Evolutionary conservation across 2,329 filamentous ascomycete genomes (phyloP).

Genomic region (Exserohilum turcica): DNA sequence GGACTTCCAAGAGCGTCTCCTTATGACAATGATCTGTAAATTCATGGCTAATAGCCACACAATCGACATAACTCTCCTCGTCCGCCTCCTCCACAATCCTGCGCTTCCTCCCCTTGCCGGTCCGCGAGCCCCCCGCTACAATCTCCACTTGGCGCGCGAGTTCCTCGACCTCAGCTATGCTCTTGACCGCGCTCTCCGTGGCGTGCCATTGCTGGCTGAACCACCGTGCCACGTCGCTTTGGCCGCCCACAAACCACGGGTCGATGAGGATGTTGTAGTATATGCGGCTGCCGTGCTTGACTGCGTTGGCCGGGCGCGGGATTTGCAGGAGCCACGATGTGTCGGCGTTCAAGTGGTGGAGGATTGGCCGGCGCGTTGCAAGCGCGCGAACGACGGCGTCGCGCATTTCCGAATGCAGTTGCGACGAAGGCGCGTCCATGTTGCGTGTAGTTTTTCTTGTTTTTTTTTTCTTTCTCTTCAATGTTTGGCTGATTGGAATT

Average conservation of each 20-base stretch:
- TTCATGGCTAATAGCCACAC: slow-evolving; percentile 66
- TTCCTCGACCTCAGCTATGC: slow-evolving; percentile 60
- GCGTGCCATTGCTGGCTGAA: slow-evolving; percentile 70
- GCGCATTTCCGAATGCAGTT: slow-evolving; percentile 53
- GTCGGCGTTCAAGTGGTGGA: slow-evolving; percentile 70
- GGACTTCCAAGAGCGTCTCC: slow-evolving; percentile 63
- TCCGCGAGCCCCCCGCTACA: slow-evolving; percentile 38
- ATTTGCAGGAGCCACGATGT: slow-evolving; percentile 71
- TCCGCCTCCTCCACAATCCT: slow-evolving; percentile 22
- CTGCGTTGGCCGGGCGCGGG: slow-evolving; percentile 56
- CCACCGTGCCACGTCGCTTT: slow-evolving; percentile 67
- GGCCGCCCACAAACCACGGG: slow-evolving; percentile 67
- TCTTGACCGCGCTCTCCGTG: slow-evolving; percentile 59
- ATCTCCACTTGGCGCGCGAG: slow-evolving; percentile 58
- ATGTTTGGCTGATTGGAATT: neutral
- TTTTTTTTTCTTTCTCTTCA: neutral
- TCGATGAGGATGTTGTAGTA: slow-evolving; percentile 70
- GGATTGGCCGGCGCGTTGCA: slow-evolving; percentile 56
- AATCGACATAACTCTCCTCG: slow-evolving; percentile 58
- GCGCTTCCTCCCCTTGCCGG: slow-evolving; percentile 17
- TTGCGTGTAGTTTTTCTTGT: neutral
- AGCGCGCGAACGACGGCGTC: slow-evolving; percentile 48
- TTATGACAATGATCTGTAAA: slow-evolving; percentile 72
- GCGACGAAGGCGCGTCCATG: slow-evolving; percentile 45
- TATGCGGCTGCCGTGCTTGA: slow-evolving; percentile 51